Base-by-base conservation (phyloP, 768 basidiomycete genomes). In the Coprinellus aureogranulatus region DNA sequence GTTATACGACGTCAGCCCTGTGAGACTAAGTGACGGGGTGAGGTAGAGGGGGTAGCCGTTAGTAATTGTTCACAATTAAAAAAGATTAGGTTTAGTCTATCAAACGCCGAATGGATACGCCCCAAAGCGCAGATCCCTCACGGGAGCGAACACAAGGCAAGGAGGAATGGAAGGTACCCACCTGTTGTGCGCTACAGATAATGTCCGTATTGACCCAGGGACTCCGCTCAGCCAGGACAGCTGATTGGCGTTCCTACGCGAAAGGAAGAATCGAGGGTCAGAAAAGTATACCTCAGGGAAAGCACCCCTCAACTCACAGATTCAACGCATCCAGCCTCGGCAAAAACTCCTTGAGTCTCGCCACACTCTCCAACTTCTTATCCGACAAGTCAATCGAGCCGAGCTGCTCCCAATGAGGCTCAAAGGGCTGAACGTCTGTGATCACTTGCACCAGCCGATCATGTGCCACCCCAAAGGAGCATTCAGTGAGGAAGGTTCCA, bases 401-500 rank as follows among this genome's bases (percentile, higher is more conserved):
- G 58, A 99, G 73, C 40, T 82, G 77, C 64, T 98, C 95, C 97
- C 97, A 99, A 67, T 92, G 81, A 23, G 95, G 94, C 67, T 94
- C 92, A 71, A 91, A 97, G 20, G 95, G 94, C 67, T 94, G 89
- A 12, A 94, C 85, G 65, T 98, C 94, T 42, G 95, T 98, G 67
- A 99, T 92, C 64, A 92, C 86, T 69, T 91, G 85, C 1, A 98
- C 89, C 4, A 99, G 82, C 45, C 84, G 83, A 68, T 98, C 96
- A 65, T 92, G 92, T n/a, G 94, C 83, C 44, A 98, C 87, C 16
- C 85, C 93, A 68, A 99, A 99, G 41, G 95, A 98, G 68, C 95
- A 98, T 68, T 98, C 95, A 11, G 96, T 98, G 61, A 98, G 77
- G 75, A 96, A 82, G 4, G 82, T 81, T 42, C 68, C 78, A 61